A percentile compares a stretch with the other conserved stretches of the same genome.
phyloP scores from a whole-genome alignment of 2,329 filamentous ascomycete species.

The Lanzia echinophila region DNA sequence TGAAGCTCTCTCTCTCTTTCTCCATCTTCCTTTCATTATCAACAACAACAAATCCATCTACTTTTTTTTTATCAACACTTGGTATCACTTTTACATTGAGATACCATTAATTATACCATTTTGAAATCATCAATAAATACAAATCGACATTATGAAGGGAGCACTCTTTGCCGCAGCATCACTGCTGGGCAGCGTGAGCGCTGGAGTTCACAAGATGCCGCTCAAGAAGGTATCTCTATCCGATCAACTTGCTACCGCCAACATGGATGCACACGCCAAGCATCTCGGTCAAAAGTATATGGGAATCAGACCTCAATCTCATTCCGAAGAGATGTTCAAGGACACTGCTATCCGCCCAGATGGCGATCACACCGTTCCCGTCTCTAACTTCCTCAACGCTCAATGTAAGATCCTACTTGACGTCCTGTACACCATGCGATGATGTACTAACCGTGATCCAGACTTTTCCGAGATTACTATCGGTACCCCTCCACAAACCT shows the following conservation, averaged over 20 bases:
- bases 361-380: constrained; percentile 71
- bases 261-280: constrained; percentile 74
- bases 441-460: constrained; percentile 32
- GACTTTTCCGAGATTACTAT: constrained; percentile 97
- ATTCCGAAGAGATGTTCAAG: constrained; percentile 74
- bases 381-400: constrained; percentile 97
- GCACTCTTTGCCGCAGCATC: constrained; percentile 64
- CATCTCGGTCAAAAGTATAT: constrained; percentile 95
- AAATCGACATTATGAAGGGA: constrained; percentile 68
- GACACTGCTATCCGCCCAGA: constrained; percentile 60
- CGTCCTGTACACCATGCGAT: not conserved
- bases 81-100: constrained; percentile 18
- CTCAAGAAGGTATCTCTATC: constrained; percentile 91
- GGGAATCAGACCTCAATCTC: constrained; percentile 64
- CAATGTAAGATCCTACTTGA: constrained; percentile 64
- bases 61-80: constrained; percentile 15
- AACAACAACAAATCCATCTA: constrained; percentile 14
- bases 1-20: constrained; percentile 8
- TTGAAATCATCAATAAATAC: constrained; percentile 21
- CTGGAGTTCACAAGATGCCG: constrained; percentile 91
- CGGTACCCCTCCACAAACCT: constrained; percentile 84
- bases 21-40: constrained; percentile 16
- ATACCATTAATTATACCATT: constrained; percentile 14
- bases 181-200: constrained; percentile 76
- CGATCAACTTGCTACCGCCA: constrained; percentile 82